Conservation (phyloP, 2,329 filamentous ascomycete genomes). For the Trichoderma sp. region DNA sequence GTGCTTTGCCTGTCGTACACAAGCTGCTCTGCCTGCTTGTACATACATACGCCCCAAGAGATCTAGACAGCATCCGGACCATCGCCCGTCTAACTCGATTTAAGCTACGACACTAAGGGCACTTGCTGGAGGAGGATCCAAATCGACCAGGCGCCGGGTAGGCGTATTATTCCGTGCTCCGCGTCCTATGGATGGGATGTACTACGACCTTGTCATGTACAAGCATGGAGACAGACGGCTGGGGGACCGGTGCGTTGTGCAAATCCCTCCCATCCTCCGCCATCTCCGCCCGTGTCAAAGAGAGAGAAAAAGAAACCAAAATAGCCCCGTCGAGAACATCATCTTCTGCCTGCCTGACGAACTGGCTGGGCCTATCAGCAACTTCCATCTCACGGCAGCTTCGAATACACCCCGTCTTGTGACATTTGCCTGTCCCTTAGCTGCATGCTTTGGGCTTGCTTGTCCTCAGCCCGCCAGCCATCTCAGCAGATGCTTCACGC, state of each 20-base stretch:
- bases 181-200: background rate
- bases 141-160: background rate
- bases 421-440: background rate
- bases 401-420: background rate
- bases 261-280: background rate
- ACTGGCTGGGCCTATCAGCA: background rate
- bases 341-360: background rate
- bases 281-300: background rate
- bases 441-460: background rate
- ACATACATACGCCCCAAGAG: background rate
- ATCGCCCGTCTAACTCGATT: slow-evolving; percentile 14
- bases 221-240: background rate
- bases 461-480: background rate
- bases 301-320: background rate
- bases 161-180: slow-evolving; percentile 18
- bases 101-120: slow-evolving; percentile 18
- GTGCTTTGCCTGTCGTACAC: background rate
- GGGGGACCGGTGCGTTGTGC: background rate
- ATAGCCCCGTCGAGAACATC: background rate
- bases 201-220: background rate
- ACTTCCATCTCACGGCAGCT: background rate
- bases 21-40: background rate
- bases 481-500: background rate
- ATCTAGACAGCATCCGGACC: slow-evolving; percentile 9
- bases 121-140: slow-evolving; percentile 5